Evolutionary conservation across 305 asterid genomes (phyloP).

Genomic region (Fraxinus baroniana): DNA sequence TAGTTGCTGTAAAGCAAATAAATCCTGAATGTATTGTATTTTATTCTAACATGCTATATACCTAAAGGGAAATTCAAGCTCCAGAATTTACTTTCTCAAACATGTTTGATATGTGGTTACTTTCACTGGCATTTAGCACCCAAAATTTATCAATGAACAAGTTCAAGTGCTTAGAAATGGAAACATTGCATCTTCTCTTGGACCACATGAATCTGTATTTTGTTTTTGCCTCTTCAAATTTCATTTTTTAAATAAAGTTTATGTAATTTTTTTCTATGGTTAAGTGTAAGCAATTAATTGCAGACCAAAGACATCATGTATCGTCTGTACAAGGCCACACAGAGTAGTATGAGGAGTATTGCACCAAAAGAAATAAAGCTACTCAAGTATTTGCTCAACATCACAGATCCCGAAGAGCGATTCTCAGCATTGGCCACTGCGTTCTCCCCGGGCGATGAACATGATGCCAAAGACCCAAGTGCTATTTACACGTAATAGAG

Average conservation of each 20-base stretch:
- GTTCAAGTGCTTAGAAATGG: neutral
- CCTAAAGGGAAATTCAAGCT: neutral
- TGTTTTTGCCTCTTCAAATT: neutral
- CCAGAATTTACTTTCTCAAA: neutral
- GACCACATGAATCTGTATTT: neutral
- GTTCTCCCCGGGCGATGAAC: slow-evolving; percentile 85
- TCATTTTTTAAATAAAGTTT: neutral
- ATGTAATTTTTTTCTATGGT: neutral
- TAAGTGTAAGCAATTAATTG: slow-evolving; percentile 8
- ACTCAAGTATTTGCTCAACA: slow-evolving; percentile 77
- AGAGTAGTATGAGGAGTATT: slow-evolving; percentile 79
- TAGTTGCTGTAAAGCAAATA: neutral
- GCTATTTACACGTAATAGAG: slow-evolving; percentile 77
- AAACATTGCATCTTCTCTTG: neutral
- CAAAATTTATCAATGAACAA: neutral
- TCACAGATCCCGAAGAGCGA: slow-evolving; percentile 91
- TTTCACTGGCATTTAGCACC: neutral
- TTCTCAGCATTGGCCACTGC: slow-evolving; percentile 94
- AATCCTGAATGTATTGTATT: neutral
- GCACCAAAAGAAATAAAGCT: slow-evolving; percentile 88
- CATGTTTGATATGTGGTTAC: neutral
- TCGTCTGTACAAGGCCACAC: slow-evolving; percentile 77
- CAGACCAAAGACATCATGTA: slow-evolving; percentile 96
- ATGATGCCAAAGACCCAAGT: slow-evolving; percentile 57
- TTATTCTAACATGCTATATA: neutral